Evolutionary conservation across 164 flowering plant genomes (phyloP).

Genomic region (Cinnamomum micranthum): DNA sequence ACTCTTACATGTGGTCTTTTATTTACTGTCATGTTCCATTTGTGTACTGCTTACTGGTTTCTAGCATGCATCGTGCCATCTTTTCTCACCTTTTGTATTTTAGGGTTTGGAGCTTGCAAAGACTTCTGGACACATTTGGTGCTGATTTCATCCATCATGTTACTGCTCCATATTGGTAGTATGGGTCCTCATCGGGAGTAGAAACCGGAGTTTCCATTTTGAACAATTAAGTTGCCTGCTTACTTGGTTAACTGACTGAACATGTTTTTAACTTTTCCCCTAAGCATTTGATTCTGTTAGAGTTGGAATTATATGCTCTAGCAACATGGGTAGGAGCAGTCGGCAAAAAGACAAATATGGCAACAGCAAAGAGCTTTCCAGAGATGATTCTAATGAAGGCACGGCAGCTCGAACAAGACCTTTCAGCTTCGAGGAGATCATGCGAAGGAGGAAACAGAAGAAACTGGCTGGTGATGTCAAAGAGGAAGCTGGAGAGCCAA

Average conservation of each 20-base stretch:
- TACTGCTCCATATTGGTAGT: no score
- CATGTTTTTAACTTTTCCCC: not conserved
- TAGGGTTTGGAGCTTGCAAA: no score
- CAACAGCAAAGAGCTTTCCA: constrained; percentile 17
- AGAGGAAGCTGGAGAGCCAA: constrained; percentile 20
- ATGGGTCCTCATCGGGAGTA: no score
- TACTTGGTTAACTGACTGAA: not conserved
- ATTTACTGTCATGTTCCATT: no score
- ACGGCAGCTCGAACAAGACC: constrained; percentile 95
- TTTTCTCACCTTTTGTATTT: no score
- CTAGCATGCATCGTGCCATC: no score
- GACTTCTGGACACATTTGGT: no score
- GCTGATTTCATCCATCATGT: no score
- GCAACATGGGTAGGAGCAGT: constrained; percentile 45
- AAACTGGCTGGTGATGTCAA: constrained; percentile 29
- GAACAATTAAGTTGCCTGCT: not conserved
- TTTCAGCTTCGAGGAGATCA: constrained; percentile 72
- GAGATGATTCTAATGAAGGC: constrained; percentile 41
- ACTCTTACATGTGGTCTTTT: no score
- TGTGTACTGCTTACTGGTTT: no score
- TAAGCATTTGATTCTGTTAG: not conserved
- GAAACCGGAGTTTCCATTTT: no score
- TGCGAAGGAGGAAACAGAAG: constrained; percentile 63
- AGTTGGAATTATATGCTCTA: constrained; percentile 5
- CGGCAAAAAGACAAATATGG: constrained; percentile 29